A percentile compares a stretch with the other conserved stretches of the same genome.
Conservation (phyloP, 2,329 filamentous ascomycete species). For the Lachnellula arida region DNA sequence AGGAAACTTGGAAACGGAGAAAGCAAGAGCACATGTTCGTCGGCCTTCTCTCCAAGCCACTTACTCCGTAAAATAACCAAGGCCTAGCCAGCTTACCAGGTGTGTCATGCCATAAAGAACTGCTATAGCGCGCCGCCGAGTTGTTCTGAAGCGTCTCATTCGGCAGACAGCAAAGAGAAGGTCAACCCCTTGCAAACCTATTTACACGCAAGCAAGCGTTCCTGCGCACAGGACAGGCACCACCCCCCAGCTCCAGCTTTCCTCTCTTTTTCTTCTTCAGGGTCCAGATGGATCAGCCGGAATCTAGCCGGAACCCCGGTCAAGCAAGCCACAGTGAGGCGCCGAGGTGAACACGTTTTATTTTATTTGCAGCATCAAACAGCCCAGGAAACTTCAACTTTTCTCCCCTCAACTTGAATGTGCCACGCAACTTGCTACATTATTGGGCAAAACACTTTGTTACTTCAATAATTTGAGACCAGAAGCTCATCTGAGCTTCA, state of each 20-base stretch:
- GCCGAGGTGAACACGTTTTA: background rate
- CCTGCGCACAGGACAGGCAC: no score
- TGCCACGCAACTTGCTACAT: background rate
- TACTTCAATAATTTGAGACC: background rate
- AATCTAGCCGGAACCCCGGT: background rate
- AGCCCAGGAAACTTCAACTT: background rate
- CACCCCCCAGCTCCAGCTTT: background rate
- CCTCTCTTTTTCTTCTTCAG: background rate
- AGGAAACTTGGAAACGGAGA: no score
- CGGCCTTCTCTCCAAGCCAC: no score
- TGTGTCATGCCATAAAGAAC: no score
- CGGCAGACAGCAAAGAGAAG: conserved; percentile 4
- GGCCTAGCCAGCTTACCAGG: no score
- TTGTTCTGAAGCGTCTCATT: background rate
- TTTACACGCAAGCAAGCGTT: no score
- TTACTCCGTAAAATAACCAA: no score
- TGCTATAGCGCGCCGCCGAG: no score
- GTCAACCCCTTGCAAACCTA: background rate
- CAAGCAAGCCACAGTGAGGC: conserved; percentile 5
- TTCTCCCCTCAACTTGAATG: background rate
- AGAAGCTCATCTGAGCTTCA: background rate
- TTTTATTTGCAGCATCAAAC: no score
- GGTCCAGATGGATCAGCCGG: background rate
- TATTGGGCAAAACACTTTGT: background rate
- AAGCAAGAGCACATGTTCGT: no score